phyloP scores from a whole-genome alignment of 352 stramenopile species.

The Phytophthora lateralis region DNA sequence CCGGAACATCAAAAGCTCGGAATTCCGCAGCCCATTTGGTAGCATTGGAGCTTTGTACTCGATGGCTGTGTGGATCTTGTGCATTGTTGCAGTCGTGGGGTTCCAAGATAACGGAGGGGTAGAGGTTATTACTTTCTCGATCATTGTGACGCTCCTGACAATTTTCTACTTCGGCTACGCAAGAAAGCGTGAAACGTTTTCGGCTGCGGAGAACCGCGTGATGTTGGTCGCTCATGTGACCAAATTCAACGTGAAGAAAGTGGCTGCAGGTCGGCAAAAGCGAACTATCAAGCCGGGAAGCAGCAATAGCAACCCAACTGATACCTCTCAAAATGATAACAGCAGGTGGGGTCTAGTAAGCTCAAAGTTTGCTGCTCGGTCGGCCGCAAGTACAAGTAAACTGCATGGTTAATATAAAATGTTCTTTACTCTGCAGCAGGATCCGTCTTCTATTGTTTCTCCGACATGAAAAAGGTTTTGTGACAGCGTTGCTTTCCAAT shows the following conservation, averaged over 20 bases:
- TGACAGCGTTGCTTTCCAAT: too few relatives aligned
- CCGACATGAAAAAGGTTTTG: too few relatives aligned
- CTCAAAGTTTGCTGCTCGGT: background rate
- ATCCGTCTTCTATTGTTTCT: too few relatives aligned
- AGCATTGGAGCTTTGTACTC: slow-evolving; percentile 30
- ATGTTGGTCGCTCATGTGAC: slow-evolving; percentile 45
- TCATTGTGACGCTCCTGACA: slow-evolving; percentile 14
- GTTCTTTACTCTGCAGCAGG: too few relatives aligned
- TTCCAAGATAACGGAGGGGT: slow-evolving; percentile 34
- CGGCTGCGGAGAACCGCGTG: slow-evolving; percentile 34
- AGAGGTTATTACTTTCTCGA: slow-evolving; percentile 19
- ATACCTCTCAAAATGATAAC: background rate
- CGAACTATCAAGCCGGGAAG: background rate
- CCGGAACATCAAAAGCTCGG: slow-evolving; percentile 32
- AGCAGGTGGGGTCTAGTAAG: background rate
- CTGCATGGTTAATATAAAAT: too few relatives aligned
- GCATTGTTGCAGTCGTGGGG: slow-evolving; percentile 22
- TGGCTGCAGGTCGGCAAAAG: slow-evolving; percentile 9
- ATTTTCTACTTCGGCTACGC: slow-evolving; percentile 39
- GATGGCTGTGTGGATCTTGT: slow-evolving; percentile 28
- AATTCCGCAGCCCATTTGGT: slow-evolving; percentile 42
- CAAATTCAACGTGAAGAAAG: slow-evolving; percentile 34
- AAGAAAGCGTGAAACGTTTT: slow-evolving; percentile 36
- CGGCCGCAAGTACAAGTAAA: background rate
- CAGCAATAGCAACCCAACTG: slow-evolving; percentile 2